Conservation (phyloP, 441 rosid genomes). For the Croton setiger region DNA sequence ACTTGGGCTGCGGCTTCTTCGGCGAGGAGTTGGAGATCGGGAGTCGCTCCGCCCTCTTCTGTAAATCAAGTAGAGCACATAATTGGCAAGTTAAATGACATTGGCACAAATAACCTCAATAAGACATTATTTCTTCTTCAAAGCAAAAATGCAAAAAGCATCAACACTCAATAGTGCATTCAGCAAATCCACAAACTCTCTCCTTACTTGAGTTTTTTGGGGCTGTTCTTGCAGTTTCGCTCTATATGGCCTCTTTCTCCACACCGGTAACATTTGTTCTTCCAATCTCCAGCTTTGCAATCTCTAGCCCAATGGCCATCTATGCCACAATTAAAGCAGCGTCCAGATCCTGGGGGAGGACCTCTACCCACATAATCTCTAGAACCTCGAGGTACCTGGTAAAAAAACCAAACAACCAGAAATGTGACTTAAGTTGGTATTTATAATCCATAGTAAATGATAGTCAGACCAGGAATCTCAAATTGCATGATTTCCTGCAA, state of each 20-base stretch:
- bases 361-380: slow-evolving; percentile 68
- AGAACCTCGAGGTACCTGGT: slow-evolving; percentile 63
- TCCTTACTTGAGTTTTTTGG: slow-evolving; percentile 57
- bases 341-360: slow-evolving; percentile 82
- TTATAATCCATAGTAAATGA: background rate
- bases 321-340: slow-evolving; percentile 82
- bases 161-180: too few relatives aligned
- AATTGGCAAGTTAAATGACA: background rate
- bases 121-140: background rate
- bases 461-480: background rate
- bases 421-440: background rate
- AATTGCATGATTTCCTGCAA: background rate
- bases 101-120: background rate
- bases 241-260: slow-evolving; percentile 77
- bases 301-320: slow-evolving; percentile 95
- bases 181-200: background rate
- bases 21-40: slow-evolving; percentile 60
- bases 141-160: background rate
- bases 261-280: slow-evolving; percentile 76
- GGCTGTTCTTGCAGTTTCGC: slow-evolving; percentile 75
- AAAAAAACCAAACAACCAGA: slow-evolving; percentile 9
- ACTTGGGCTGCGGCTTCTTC: slow-evolving; percentile 60
- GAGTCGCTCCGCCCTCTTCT: slow-evolving; percentile 56
- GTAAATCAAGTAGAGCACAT: background rate
- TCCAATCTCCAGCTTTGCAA: slow-evolving; percentile 84